These are phyloP conservation scores for Arthrobotrys megalospora DNA, from an alignment of 2,329 filamentous ascomycete genomes.

Conservation along the genomic window DNA sequence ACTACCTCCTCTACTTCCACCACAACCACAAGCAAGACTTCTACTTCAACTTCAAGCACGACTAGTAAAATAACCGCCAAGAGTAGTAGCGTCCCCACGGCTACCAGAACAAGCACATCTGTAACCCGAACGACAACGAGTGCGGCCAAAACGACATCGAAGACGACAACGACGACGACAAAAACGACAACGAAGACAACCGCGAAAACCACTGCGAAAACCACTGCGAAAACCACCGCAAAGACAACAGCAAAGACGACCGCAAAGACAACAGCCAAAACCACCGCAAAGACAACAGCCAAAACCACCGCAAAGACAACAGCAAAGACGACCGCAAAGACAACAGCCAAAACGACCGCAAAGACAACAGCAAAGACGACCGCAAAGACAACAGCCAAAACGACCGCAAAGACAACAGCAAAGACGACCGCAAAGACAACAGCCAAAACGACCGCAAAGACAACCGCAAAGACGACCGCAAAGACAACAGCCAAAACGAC, in stretches of 20 bases:
- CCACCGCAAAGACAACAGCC: background rate
- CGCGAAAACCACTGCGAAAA: conserved; percentile 3
- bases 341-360: background rate
- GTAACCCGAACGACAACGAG: background rate
- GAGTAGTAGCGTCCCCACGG: conserved; percentile 17
- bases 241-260: conserved; percentile 3
- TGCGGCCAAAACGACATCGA: background rate
- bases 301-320: background rate
- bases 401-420: background rate
- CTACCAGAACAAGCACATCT: conserved; percentile 10
- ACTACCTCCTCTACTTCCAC: conserved; percentile 13
- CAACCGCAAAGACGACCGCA: background rate
- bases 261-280: background rate
- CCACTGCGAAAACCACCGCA: background rate
- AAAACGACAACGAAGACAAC: background rate
- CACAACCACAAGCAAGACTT: conserved; percentile 4
- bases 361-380: conserved; percentile 1
- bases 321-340: background rate
- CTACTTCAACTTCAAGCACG: conserved; percentile 5
- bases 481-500: conserved; percentile 22
- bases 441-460: background rate
- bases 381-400: background rate
- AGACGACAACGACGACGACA: conserved; percentile 15
- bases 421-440: background rate
- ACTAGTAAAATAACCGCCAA: conserved; percentile 5